Conservation (phyloP, 148 eudicot species). For the Rhododendron mucronatum region DNA sequence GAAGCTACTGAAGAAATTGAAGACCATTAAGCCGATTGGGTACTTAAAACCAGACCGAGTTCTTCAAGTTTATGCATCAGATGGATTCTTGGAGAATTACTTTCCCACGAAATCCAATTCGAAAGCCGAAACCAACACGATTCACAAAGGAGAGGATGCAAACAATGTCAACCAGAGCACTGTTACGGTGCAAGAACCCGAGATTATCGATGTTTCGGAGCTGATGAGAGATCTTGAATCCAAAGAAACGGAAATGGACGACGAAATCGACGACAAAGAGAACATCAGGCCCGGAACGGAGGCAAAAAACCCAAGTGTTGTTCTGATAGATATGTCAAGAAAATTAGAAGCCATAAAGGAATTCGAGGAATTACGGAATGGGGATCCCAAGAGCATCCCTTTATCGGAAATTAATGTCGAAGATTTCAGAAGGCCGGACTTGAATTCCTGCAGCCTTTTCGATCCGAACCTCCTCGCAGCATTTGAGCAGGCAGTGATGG, state of each 20-base stretch:
- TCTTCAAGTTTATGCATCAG: conserved; percentile 49
- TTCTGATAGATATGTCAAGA: not conserved
- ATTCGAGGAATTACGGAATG: not conserved
- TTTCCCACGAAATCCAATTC: conserved; percentile 28
- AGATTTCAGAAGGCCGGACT: conserved; percentile 54
- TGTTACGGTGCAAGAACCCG: conserved; percentile 26
- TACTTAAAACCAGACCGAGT: conserved; percentile 61
- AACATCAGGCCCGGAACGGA: conserved; percentile 30
- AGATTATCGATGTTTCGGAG: conserved; percentile 38
- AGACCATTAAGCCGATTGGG: conserved; percentile 59
- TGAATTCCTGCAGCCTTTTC: conserved; percentile 58
- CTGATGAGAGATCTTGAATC: conserved; percentile 48
- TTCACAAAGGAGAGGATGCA: conserved; percentile 16
- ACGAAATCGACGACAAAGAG: conserved; percentile 44
- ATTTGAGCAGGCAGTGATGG: conserved; percentile 55
- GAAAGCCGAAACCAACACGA: conserved; percentile 15
- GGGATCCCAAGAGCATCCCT: conserved; percentile 6
- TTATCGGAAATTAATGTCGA: conserved; percentile 32
- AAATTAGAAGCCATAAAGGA: not conserved
- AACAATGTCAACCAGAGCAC: conserved; percentile 11
- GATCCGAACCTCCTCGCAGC: conserved; percentile 71
- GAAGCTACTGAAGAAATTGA: conserved; percentile 73
- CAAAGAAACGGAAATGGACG: conserved; percentile 17
- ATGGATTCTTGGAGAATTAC: conserved; percentile 36
- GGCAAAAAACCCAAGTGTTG: conserved; percentile 3